Evolutionary conservation across 1,139 yeast species (phyloP).

Genomic region (Saccharomycopsis phalli): DNA sequence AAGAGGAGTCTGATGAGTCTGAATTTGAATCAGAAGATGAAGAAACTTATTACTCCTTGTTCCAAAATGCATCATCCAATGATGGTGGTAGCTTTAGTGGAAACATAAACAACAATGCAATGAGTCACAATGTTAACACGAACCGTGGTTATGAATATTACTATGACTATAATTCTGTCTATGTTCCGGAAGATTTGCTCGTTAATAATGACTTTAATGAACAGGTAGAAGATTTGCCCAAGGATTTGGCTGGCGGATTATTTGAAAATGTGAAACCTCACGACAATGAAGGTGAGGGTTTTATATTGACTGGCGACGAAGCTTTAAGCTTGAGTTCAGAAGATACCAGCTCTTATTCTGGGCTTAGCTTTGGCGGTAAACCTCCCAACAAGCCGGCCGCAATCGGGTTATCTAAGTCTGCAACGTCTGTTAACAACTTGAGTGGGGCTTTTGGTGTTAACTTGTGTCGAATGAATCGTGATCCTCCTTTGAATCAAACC

Average conservation of each 20-base stretch:
- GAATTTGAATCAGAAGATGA: conserved; percentile 19
- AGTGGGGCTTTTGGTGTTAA: conserved; percentile 1
- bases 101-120: conserved; percentile 38
- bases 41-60: conserved; percentile 14
- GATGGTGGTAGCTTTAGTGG: not conserved
- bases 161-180: conserved; percentile 83
- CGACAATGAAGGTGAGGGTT: conserved; percentile 13
- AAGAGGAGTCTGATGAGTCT: conserved; percentile 12
- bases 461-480: no score
- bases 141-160: conserved; percentile 75
- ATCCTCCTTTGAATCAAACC: no score
- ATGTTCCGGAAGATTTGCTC: conserved; percentile 25
- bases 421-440: conserved; percentile 16
- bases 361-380: conserved; percentile 12
- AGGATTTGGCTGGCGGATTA: conserved; percentile 4
- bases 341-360: conserved; percentile 14
- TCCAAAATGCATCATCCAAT: conserved; percentile 1
- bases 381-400: not conserved
- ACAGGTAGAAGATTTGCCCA: conserved; percentile 3
- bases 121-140: conserved; percentile 68
- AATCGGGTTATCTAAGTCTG: conserved; percentile 4
- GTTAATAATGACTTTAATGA: conserved; percentile 2
- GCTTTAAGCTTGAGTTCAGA: conserved; percentile 17
- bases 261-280: not conserved
- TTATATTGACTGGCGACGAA: conserved; percentile 17